Conservation (phyloP, 2,329 filamentous ascomycete species). For the Fusarium sp. region DNA sequence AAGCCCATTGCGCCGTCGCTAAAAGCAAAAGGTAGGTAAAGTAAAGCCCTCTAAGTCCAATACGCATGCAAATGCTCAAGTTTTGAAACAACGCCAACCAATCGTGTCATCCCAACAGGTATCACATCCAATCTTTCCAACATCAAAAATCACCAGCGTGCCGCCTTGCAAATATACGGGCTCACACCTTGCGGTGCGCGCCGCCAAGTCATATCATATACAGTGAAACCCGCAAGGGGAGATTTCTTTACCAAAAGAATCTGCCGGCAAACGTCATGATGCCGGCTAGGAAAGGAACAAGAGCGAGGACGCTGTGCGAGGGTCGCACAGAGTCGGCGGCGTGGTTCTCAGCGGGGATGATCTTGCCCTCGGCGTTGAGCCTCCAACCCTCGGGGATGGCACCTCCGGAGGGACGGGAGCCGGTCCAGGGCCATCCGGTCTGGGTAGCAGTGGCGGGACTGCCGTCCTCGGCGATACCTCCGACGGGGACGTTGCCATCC, state of each 20-base stretch:
- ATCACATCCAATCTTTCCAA: conserved; percentile 14
- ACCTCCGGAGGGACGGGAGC: conserved; percentile 62
- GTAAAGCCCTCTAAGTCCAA: not conserved
- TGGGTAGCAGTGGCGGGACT: conserved; percentile 64
- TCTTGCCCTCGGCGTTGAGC: conserved; percentile 81
- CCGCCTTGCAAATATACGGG: conserved; percentile 4
- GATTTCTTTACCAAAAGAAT: conserved; percentile 29
- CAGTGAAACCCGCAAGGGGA: conserved; percentile 4
- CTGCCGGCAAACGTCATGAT: conserved; percentile 41
- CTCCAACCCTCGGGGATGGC: conserved; percentile 82
- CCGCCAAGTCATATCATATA: conserved; percentile 18
- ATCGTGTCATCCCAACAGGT: conserved; percentile 15
- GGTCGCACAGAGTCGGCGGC: conserved; percentile 54
- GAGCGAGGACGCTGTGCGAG: conserved; percentile 40
- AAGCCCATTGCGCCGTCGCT: conserved; percentile 33
- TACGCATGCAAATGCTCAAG: conserved; percentile 16
- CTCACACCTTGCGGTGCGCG: conserved; percentile 1
- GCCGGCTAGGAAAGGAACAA: conserved; percentile 45
- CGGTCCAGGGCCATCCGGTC: conserved; percentile 76
- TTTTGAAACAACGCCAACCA: conserved; percentile 24
- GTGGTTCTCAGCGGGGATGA: conserved; percentile 69
- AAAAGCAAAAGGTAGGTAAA: conserved; percentile 11
- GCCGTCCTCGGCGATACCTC: conserved; percentile 71
- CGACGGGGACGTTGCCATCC: conserved; percentile 75
- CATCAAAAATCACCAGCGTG: conserved; percentile 10